phyloP scores from a whole-genome alignment of 306 rosid genomes.

The Styphnolobium japonicum region DNA sequence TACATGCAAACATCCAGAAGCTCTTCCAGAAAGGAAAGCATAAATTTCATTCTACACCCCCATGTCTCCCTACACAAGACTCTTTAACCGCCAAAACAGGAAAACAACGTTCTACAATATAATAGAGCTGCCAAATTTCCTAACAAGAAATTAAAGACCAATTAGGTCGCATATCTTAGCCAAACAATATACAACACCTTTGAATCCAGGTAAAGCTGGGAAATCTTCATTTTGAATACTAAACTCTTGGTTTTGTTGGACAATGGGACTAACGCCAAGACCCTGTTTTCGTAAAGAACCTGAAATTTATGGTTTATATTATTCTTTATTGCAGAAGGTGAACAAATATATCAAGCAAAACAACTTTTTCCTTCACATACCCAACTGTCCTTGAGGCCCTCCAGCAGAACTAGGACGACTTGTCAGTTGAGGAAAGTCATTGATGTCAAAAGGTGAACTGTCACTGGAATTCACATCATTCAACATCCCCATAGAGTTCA shows the following conservation, averaged over 20 bases:
- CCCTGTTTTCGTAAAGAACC: slow-evolving; percentile 98
- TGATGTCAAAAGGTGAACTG: slow-evolving; percentile 81
- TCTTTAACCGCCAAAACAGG: background rate
- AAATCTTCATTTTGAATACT: slow-evolving; percentile 98
- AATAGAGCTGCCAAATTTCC: background rate
- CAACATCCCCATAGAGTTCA: slow-evolving; percentile 90
- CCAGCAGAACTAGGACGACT: slow-evolving; percentile 98
- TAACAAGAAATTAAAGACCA: background rate
- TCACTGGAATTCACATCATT: slow-evolving; percentile 86
- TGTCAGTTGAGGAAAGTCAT: slow-evolving; percentile 87
- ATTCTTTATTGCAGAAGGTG: slow-evolving; percentile 19
- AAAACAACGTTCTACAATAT: background rate
- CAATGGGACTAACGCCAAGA: slow-evolving; percentile 87
- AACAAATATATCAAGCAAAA: slow-evolving; percentile 1
- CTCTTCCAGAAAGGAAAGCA: background rate
- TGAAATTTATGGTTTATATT: slow-evolving; percentile 38
- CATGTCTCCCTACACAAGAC: background rate
- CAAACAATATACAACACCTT: slow-evolving; percentile 59
- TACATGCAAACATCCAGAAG: background rate
- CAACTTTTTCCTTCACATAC: slow-evolving; percentile 39
- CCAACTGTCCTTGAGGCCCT: slow-evolving; percentile 96
- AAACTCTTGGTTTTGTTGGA: slow-evolving; percentile 96
- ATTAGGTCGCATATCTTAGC: background rate
- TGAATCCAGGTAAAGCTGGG: slow-evolving; percentile 96
- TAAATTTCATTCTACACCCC: background rate